phyloP scores from a whole-genome alignment of 306 rosid genomes.

The Quercus engelmannii region DNA sequence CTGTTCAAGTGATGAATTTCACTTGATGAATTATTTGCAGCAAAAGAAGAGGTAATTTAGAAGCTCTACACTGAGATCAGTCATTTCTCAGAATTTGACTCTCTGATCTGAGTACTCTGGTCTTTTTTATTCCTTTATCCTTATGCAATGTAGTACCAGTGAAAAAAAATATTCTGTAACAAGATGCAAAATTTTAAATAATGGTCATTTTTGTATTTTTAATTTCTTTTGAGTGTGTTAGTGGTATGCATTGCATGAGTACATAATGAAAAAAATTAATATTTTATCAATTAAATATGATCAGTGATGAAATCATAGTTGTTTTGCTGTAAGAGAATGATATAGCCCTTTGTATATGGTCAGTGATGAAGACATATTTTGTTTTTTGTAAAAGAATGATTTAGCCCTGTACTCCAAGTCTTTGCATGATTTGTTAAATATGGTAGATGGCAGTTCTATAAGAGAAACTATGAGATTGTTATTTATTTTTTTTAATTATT shows the following conservation, averaged over 20 bases:
- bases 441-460: neutral
- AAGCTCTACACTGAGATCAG: neutral
- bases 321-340: too few relatives aligned
- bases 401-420: neutral
- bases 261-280: too few relatives aligned
- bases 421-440: neutral
- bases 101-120: neutral
- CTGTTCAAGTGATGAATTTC: neutral
- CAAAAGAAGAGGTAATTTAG: too few relatives aligned
- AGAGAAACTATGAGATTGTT: neutral
- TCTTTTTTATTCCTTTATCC: neutral
- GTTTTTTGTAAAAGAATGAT: neutral
- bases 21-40: too few relatives aligned
- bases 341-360: neutral
- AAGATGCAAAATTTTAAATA: neutral
- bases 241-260: neutral
- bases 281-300: too few relatives aligned
- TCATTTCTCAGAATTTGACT: neutral
- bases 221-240: neutral
- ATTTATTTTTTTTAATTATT: neutral
- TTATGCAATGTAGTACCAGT: neutral
- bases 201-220: neutral
- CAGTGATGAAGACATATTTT: neutral
- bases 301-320: too few relatives aligned
- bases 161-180: neutral